phyloP scores from a whole-genome alignment of 768 basidiomycete species.

The Termitomyces heimii region DNA sequence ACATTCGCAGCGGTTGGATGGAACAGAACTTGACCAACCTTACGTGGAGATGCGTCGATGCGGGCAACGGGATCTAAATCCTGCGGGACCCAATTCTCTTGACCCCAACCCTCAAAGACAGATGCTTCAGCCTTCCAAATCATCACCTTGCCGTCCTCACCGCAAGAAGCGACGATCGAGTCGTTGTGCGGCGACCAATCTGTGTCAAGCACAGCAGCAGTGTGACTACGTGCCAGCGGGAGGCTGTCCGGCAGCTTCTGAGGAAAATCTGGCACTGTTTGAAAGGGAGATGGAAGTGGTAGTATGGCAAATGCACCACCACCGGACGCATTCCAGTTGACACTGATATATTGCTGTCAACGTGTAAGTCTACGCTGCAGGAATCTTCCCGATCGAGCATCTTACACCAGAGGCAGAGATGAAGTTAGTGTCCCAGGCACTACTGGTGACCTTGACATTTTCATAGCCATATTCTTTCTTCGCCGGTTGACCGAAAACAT shows the following conservation, averaged over 20 bases:
- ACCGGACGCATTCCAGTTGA: slow-evolving; percentile 93
- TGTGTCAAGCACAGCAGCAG: slow-evolving; percentile 85
- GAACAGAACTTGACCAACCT: slow-evolving; percentile 92
- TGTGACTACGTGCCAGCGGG: slow-evolving; percentile 85
- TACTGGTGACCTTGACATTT: slow-evolving; percentile 81
- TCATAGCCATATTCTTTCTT: slow-evolving; percentile 82
- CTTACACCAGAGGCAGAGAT: slow-evolving; percentile 78
- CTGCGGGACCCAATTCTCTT: slow-evolving; percentile 72
- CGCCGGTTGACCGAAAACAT: slow-evolving; percentile 85
- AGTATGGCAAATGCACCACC: slow-evolving; percentile 95
- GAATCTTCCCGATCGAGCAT: slow-evolving; percentile 8
- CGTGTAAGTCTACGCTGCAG: neutral
- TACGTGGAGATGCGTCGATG: slow-evolving; percentile 75
- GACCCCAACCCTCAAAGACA: slow-evolving; percentile 79
- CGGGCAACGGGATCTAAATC: slow-evolving; percentile 85
- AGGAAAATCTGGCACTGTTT: slow-evolving; percentile 46
- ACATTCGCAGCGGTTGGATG: slow-evolving; percentile 89
- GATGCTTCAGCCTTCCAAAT: slow-evolving; percentile 77
- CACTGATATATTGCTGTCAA: slow-evolving; percentile 70
- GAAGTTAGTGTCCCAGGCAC: slow-evolving; percentile 96
- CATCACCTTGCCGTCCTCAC: slow-evolving; percentile 91
- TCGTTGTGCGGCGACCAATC: slow-evolving; percentile 97
- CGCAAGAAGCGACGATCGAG: slow-evolving; percentile 81
- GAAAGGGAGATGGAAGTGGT: slow-evolving; percentile 74
- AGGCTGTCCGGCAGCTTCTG: slow-evolving; percentile 87